Conservation (phyloP, 2,329 filamentous ascomycete genomes). For the Phialocephala subalpina region DNA sequence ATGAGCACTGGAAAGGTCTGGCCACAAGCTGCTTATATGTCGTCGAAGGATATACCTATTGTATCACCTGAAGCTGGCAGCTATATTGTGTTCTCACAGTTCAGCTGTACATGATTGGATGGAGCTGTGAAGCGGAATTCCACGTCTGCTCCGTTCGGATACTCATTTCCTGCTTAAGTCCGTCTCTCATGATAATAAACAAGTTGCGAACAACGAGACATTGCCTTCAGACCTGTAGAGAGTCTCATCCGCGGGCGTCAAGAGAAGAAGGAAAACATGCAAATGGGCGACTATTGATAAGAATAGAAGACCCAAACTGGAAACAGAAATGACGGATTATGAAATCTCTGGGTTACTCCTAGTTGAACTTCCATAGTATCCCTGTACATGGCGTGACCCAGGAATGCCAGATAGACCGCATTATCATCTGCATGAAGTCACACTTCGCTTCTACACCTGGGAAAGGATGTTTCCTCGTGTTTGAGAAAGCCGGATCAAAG, state of each 20-base stretch:
- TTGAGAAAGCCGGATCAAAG: constrained; percentile 1
- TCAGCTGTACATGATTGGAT: not conserved
- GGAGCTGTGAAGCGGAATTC: not conserved
- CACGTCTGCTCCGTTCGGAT: not conserved
- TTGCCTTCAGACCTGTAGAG: not conserved
- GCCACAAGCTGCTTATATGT: not conserved
- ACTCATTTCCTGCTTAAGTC: not conserved
- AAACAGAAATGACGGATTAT: not conserved
- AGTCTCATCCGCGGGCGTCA: not conserved
- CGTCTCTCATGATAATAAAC: not conserved
- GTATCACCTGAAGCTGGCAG: not conserved
- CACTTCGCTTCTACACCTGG: not conserved
- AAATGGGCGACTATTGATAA: not conserved
- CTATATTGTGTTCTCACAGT: not conserved
- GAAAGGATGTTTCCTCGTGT: not conserved
- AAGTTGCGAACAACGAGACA: not conserved
- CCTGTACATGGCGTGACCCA: not conserved
- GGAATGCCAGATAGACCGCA: not conserved
- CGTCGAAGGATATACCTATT: not conserved
- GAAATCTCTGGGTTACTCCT: not conserved
- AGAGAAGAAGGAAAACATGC: not conserved
- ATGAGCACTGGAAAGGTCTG: not conserved
- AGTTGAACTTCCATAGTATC: not conserved
- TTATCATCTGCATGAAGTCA: not conserved
- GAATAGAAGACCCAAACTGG: not conserved